These are phyloP conservation scores for Curvularia spicifera DNA, from an alignment of 2,329 filamentous ascomycete species.

Conservation along the genomic window DNA sequence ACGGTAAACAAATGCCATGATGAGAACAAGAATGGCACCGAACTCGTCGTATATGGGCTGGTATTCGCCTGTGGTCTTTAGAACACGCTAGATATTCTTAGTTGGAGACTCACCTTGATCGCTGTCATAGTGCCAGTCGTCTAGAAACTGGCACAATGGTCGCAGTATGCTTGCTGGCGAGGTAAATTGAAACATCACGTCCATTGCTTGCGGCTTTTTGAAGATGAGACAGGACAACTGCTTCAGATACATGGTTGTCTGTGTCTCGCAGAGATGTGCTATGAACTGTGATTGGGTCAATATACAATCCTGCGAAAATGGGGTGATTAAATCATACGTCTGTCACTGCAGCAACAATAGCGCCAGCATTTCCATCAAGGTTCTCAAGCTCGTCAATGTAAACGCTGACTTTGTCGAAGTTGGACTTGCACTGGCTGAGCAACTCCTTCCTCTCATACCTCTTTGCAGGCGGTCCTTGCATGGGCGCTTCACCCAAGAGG, in stretches of 20 bases:
- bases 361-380: slow-evolving; percentile 90
- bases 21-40: slow-evolving; percentile 74
- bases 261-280: slow-evolving; percentile 70
- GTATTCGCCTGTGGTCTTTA: slow-evolving; percentile 66
- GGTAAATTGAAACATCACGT: slow-evolving; percentile 78
- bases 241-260: slow-evolving; percentile 82
- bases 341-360: slow-evolving; percentile 73
- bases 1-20: slow-evolving; percentile 76
- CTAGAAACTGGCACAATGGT: slow-evolving; percentile 76
- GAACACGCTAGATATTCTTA: not conserved
- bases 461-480: slow-evolving; percentile 76
- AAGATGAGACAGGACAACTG: slow-evolving; percentile 75
- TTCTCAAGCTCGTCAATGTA: slow-evolving; percentile 83
- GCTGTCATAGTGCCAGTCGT: slow-evolving; percentile 81
- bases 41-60: slow-evolving; percentile 89
- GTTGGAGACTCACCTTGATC: slow-evolving; percentile 64
- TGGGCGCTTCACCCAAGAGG: slow-evolving; percentile 82
- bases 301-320: not conserved
- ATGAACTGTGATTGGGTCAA: slow-evolving; percentile 61
- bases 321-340: slow-evolving; percentile 41
- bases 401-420: slow-evolving; percentile 75
- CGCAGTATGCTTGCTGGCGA: slow-evolving; percentile 72
- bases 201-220: slow-evolving; percentile 72
- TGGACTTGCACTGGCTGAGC: slow-evolving; percentile 76
- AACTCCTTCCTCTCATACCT: slow-evolving; percentile 80